Conservation (phyloP, 352 stramenopile species). For the Phytophthora lateralis region DNA sequence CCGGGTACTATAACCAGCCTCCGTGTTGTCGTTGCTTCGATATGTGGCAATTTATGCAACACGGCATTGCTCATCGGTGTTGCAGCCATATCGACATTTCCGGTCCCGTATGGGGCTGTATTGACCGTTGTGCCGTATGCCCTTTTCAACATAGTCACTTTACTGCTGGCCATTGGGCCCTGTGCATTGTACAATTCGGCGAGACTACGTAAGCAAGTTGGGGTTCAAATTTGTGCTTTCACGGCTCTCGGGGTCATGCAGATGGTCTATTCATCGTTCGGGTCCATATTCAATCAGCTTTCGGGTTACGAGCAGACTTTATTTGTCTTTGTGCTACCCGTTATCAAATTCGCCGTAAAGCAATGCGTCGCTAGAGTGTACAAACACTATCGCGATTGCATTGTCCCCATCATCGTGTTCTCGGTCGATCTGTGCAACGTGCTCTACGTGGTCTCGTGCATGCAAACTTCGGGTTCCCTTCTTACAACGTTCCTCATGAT, state of each 20-base stretch:
- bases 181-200: not conserved
- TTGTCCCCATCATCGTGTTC: conserved; percentile 26
- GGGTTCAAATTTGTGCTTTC: not conserved
- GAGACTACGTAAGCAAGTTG: conserved; percentile 2
- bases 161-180: not conserved
- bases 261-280: conserved; percentile 18
- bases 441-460: conserved; percentile 28
- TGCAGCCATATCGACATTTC: no score
- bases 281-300: conserved; percentile 16
- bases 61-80: conserved; percentile 7
- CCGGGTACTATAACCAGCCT: not conserved
- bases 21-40: not conserved
- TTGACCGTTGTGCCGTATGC: conserved; percentile 5
- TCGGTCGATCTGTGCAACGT: conserved; percentile 41
- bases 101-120: conserved; percentile 9
- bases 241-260: conserved; percentile 1
- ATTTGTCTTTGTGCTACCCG: conserved; percentile 11
- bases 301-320: conserved; percentile 9
- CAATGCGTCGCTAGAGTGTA: no score
- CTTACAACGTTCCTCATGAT: conserved; percentile 19
- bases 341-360: conserved; percentile 25
- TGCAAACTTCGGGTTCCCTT: conserved; percentile 27
- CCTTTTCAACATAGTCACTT: not conserved
- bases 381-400: conserved; percentile 16
- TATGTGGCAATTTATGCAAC: conserved; percentile 3